Evolutionary conservation across 2,329 filamentous ascomycete genomes (phyloP).

Genomic region (Lecanicillium sp.): DNA sequence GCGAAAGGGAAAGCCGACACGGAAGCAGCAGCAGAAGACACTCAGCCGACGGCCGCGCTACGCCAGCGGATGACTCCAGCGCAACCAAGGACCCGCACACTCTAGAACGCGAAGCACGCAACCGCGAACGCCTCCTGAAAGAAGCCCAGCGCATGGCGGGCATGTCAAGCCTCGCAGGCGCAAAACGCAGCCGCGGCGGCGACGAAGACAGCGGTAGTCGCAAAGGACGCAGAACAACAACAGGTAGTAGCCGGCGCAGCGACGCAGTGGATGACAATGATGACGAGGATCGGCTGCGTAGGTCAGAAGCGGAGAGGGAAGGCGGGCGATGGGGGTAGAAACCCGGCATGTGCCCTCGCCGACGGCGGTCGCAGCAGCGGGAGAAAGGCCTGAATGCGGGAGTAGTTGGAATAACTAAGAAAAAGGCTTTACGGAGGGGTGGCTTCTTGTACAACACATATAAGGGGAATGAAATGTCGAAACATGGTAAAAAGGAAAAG

Average conservation of each 20-base stretch:
- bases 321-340: slow-evolving; percentile 37
- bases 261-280: slow-evolving; percentile 39
- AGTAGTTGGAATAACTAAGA: too few relatives aligned
- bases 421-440: too few relatives aligned
- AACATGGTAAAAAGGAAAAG: too few relatives aligned
- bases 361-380: neutral
- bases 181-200: slow-evolving; percentile 41
- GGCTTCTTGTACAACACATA: too few relatives aligned
- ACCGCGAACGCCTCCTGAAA: slow-evolving; percentile 57
- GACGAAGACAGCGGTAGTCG: slow-evolving; percentile 30
- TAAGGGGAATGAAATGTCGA: too few relatives aligned
- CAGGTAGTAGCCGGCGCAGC: slow-evolving; percentile 35
- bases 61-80: slow-evolving; percentile 23
- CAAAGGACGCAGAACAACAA: slow-evolving; percentile 20
- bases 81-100: slow-evolving; percentile 52
- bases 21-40: slow-evolving; percentile 25
- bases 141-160: slow-evolving; percentile 59
- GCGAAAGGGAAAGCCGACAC: slow-evolving; percentile 11
- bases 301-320: slow-evolving; percentile 53
- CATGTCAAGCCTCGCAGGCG: slow-evolving; percentile 34
- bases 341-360: neutral
- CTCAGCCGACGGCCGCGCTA: slow-evolving; percentile 18
- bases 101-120: slow-evolving; percentile 57
- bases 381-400: slow-evolving; percentile 5
- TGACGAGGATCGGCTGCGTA: slow-evolving; percentile 43